These are phyloP conservation scores for Suhomyces pyralidae DNA, from an alignment of 805 yeast species.

Conservation along the genomic window DNA sequence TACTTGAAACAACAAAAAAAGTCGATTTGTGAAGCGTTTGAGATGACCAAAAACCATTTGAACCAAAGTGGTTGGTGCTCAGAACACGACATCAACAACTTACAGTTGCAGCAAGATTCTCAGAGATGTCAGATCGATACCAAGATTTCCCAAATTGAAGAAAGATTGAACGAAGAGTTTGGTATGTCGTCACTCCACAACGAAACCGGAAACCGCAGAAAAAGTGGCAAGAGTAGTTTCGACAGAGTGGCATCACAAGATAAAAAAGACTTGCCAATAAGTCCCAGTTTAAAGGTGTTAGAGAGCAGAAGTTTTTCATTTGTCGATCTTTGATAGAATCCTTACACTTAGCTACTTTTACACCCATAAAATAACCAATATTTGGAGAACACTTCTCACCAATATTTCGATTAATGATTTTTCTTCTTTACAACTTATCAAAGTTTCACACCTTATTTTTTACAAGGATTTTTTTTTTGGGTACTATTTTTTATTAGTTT, in stretches of 20 bases:
- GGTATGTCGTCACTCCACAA: slow-evolving; percentile 21
- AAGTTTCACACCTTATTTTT: background rate
- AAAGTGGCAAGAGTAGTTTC: background rate
- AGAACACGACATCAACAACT: slow-evolving; percentile 37
- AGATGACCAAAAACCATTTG: slow-evolving; percentile 29
- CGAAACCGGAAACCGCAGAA: slow-evolving; percentile 1
- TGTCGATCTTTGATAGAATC: slow-evolving; percentile 10
- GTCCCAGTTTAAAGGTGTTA: slow-evolving; percentile 33
- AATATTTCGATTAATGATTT: background rate
- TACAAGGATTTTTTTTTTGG: background rate
- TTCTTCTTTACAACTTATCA: background rate
- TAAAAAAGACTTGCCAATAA: slow-evolving; percentile 13
- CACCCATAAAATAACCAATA: background rate
- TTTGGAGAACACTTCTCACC: background rate
- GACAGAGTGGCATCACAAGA: slow-evolving; percentile 5
- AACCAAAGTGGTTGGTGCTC: slow-evolving; percentile 43
- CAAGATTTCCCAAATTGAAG: slow-evolving; percentile 36
- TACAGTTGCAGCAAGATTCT: slow-evolving; percentile 37
- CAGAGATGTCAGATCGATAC: slow-evolving; percentile 37
- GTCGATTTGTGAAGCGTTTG: slow-evolving; percentile 32
- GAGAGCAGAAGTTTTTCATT: slow-evolving; percentile 30
- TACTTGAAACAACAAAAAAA: slow-evolving; percentile 34
- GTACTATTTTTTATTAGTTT: background rate
- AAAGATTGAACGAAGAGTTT: slow-evolving; percentile 29
- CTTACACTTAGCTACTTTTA: background rate